A percentile compares a stretch with the other conserved stretches of the same genome.
phyloP scores from a whole-genome alignment of 257 asterid species.

The Ilex aquifolium region DNA sequence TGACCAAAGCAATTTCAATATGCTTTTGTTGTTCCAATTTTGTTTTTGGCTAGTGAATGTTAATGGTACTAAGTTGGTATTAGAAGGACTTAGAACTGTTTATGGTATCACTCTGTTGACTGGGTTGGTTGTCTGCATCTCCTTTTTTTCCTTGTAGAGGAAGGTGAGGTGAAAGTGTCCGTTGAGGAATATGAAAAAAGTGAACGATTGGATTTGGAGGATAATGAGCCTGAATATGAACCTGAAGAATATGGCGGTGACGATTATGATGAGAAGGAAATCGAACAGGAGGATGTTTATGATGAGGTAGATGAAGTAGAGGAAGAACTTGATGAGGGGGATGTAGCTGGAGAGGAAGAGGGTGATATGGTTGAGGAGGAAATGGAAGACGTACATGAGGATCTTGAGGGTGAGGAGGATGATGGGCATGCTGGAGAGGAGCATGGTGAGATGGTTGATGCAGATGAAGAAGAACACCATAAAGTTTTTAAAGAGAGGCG shows the following conservation, averaged over 20 bases:
- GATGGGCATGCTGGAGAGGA: constrained; percentile 46
- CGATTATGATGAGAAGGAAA: constrained; percentile 87
- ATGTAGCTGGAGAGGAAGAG: constrained; percentile 59
- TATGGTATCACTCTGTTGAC: constrained; percentile 26
- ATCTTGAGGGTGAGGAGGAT: constrained; percentile 66
- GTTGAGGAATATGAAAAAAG: constrained; percentile 77
- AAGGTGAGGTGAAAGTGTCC: constrained; percentile 48
- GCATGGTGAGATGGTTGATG: constrained; percentile 52
- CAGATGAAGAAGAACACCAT: constrained; percentile 88
- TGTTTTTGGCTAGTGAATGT: not conserved
- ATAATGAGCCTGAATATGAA: constrained; percentile 92
- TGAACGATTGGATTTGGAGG: constrained; percentile 91
- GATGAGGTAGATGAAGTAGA: constrained; percentile 57
- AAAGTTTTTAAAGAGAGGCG: constrained; percentile 79
- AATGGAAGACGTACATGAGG: constrained; percentile 54
- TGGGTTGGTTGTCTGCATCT: constrained; percentile 23
- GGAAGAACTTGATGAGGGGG: constrained; percentile 59
- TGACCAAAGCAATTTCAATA: not conserved
- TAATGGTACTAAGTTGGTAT: not conserved
- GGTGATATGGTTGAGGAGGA: constrained; percentile 62
- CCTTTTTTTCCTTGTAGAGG: constrained; percentile 51
- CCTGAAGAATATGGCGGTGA: constrained; percentile 79
- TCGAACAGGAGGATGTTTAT: constrained; percentile 55
- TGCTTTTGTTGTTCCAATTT: not conserved
- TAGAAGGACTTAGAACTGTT: constrained; percentile 9